phyloP scores from a whole-genome alignment of 306 rosid species.

The Cucumis cinereus region DNA sequence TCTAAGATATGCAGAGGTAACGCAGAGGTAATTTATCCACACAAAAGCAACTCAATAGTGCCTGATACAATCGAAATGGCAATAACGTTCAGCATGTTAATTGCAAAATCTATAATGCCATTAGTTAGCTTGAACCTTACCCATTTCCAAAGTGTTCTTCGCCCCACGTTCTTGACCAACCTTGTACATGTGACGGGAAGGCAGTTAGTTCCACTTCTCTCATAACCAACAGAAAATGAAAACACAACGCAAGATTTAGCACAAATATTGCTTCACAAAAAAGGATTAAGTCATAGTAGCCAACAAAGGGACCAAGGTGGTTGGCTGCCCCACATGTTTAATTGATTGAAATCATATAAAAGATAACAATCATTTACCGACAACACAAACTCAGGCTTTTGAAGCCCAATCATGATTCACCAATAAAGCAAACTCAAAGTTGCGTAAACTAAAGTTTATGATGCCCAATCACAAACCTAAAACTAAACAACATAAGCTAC shows the following conservation, averaged over 20 bases:
- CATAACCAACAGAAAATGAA: slow-evolving; percentile 5
- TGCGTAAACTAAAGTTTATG: background rate
- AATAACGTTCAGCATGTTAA: background rate
- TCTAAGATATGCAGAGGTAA: background rate
- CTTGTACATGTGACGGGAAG: slow-evolving; percentile 29
- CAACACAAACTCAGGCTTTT: background rate
- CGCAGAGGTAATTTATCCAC: background rate
- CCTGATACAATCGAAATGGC: background rate
- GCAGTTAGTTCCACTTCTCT: slow-evolving; percentile 5
- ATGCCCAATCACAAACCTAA: background rate
- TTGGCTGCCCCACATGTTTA: background rate
- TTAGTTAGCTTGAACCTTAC: slow-evolving; percentile 25
- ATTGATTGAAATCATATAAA: background rate
- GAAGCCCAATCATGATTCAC: background rate
- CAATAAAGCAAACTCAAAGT: background rate
- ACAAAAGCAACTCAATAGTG: background rate
- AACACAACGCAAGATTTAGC: background rate
- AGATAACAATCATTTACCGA: background rate
- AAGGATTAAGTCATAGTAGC: background rate
- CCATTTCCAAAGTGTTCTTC: slow-evolving; percentile 98
- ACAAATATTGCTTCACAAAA: background rate
- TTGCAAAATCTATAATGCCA: background rate
- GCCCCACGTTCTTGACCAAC: slow-evolving; percentile 99
- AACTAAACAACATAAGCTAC: background rate
- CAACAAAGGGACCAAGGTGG: background rate